Evolutionary conservation across 1,284 basidiomycete genomes (phyloP), one percentile per base, ranked within the genome.

Genomic region (Moesziomyces antarcticus): DNA sequence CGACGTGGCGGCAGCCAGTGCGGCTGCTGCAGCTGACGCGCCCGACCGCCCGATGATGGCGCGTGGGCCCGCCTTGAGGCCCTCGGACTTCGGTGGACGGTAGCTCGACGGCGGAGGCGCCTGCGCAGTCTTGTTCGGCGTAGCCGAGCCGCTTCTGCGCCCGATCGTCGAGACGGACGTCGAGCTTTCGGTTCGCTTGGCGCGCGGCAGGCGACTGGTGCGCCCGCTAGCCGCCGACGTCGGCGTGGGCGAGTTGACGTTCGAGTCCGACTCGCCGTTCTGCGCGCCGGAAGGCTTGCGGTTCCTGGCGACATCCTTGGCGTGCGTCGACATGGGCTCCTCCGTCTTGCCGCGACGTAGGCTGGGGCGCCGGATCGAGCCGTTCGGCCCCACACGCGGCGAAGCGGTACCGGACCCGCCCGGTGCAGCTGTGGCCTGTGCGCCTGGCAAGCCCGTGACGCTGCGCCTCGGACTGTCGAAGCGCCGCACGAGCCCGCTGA

Each of bases 301-400:
- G 22, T 46, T 55, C 25, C 37, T 63, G 1, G 52, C 46, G 30
- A 52, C 22, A 30, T 62, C 54, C 46, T 58, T 66, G 27, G 45
- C 55, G 25, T 49, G 84, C 79, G 50, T 83, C 83, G 35, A 77
- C 50, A 46, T 72, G 78, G 50, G 53, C 33, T 79, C 79, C 49
- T 78, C 80, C 14, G 78, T 72, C 57, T 71, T 75, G 92, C 93
- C 11, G 88, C 89, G 83, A 93, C 93, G 13, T 92, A 93, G 43
- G 91, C 89, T 64, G 1, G 75, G 75, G 6, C 75, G 55, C 5
- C 75, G 71, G 4, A 35, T 33, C 9, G 65, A 53, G 41, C 53
- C 57, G 27, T 50, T 56, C 50, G 41, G 44, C 3, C 50, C 55
- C 8, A 37, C 48, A 7, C 57, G 52, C 25, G 47, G 27, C 5